Conservation (phyloP, 352 stramenopile genomes). For the Pythium scleroteichum region DNA sequence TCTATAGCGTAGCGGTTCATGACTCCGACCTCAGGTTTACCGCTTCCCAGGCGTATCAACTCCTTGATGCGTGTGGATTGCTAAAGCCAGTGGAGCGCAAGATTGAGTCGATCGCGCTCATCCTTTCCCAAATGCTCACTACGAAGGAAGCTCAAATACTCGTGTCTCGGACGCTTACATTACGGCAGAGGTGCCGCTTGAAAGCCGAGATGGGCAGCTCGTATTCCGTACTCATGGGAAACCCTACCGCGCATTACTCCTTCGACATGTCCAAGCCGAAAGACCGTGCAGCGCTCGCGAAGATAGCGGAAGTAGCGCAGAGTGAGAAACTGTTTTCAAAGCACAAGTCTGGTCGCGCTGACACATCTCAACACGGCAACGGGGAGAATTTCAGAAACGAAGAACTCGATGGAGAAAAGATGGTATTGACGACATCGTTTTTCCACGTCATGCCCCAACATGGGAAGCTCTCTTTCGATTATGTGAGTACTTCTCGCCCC, state of each 20-base stretch:
- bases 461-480: conserved; percentile 89
- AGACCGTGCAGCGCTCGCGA: conserved; percentile 69
- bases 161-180: conserved; percentile 59
- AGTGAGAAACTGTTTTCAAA: conserved; percentile 80
- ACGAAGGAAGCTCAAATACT: conserved; percentile 72
- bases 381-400: conserved; percentile 94
- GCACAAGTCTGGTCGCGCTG: conserved; percentile 44
- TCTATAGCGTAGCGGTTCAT: conserved; percentile 75
- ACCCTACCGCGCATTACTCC: conserved; percentile 80
- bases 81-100: conserved; percentile 53
- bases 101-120: conserved; percentile 66
- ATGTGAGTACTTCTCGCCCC: conserved; percentile 82
- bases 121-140: conserved; percentile 87
- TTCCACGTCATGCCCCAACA: conserved; percentile 70
- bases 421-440: conserved; percentile 77
- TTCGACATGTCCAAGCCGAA: conserved; percentile 79
- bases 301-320: conserved; percentile 85
- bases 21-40: conserved; percentile 84
- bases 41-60: conserved; percentile 69
- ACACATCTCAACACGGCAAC: conserved; percentile 90
- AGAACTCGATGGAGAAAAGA: conserved; percentile 64
- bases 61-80: conserved; percentile 77
- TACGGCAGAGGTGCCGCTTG: conserved; percentile 73
- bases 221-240: conserved; percentile 83
- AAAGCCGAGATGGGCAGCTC: conserved; percentile 82